Evolutionary conservation across 345 rosid genomes (phyloP), one percentile per base, ranked within the genome.

Genomic region (Hevea brasiliensis): DNA sequence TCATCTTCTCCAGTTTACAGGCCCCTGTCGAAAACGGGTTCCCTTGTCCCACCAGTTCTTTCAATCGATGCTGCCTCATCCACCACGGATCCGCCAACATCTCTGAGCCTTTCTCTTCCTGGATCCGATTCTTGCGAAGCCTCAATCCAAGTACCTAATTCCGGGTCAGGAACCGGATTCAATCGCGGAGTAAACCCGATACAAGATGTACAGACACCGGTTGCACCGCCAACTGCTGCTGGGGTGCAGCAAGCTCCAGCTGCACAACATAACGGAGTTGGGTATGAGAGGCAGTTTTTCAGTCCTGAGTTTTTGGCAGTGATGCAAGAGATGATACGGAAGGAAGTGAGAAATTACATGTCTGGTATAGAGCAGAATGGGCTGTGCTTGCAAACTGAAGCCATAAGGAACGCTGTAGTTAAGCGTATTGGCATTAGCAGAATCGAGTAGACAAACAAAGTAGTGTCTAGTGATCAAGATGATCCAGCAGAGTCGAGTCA

Each of bases 271-370:
- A 60, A 23, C 6, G 41, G 13, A 8, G 59, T 37, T 23, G 84
- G 78, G 24, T 24, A 15, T 18, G 90, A 85, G 80, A 80, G 76
- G 32, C 92, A 89, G 81, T 85, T 89, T 62, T 88, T 89, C 77
- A 89, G 70, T 45, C 56, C 82, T 1, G 92, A 89, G 82, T 88
- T 91, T 71, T 79, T 89, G 81, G 77, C 82, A 13, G 83, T 86
- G 74, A 79, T 91, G 90, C 94, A 89, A 71, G 92, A 89, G 61
- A 89, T 89, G 97, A 81, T 89, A 48, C 79, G 87, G 77, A 79
- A 83, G 74, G 97, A 91, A 70, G 97, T 91, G 70, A 80, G 91
- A 77, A 83, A 63, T 58, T 89, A 91, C 82, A 88, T 89, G 92
- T 77, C 86, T 0, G 90, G 92, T 57, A 68, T 84, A 50, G 87